A percentile compares a stretch with the other conserved stretches of the same genome.
Conservation (phyloP, 2,329 filamentous ascomycete genomes). For the Grosmannia serpens region DNA sequence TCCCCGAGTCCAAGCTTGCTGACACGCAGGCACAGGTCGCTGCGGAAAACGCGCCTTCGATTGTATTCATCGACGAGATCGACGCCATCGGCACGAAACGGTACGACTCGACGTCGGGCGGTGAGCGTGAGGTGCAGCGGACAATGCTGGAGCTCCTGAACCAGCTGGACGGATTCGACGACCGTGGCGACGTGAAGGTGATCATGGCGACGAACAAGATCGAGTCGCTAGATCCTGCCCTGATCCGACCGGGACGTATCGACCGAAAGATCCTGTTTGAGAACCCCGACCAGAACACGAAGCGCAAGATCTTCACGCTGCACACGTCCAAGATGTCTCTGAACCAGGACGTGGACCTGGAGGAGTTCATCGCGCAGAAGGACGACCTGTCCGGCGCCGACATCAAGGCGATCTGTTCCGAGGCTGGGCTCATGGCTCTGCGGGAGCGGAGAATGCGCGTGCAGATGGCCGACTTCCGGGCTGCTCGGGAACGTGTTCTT, state of each 20-base stretch:
- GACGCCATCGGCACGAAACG: slow-evolving; percentile 98
- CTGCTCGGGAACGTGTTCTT: slow-evolving; percentile 84
- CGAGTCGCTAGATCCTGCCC: slow-evolving; percentile 86
- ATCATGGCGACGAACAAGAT: slow-evolving; percentile 99
- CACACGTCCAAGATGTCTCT: slow-evolving; percentile 99
- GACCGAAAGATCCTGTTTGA: slow-evolving; percentile 87
- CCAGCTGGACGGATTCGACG: slow-evolving; percentile 96
- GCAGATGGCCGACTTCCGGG: slow-evolving; percentile 95
- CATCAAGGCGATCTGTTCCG: slow-evolving; percentile 98
- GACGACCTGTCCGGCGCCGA: slow-evolving; percentile 94
- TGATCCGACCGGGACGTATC: slow-evolving; percentile 95
- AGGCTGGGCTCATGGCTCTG: slow-evolving; percentile 87
- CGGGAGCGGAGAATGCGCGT: slow-evolving; percentile 95
- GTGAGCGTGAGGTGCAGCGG: slow-evolving; percentile 93
- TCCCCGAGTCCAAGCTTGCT: background rate
- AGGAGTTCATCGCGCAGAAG: slow-evolving; percentile 98
- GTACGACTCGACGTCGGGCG: slow-evolving; percentile 93
- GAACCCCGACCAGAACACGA: slow-evolving; percentile 69
- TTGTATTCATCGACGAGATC: slow-evolving; percentile 99
- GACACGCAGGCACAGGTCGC: slow-evolving; percentile 49
- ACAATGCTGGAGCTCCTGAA: slow-evolving; percentile 98
- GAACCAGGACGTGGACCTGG: slow-evolving; percentile 90
- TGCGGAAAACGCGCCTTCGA: slow-evolving; percentile 89
- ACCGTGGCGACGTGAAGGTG: slow-evolving; percentile 97
- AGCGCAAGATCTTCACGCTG: slow-evolving; percentile 94